A percentile compares a stretch with the other conserved stretches of the same genome.
Conservation (phyloP, 495 filamentous ascomycete species). For the Lindgomyces ingoldianus region DNA sequence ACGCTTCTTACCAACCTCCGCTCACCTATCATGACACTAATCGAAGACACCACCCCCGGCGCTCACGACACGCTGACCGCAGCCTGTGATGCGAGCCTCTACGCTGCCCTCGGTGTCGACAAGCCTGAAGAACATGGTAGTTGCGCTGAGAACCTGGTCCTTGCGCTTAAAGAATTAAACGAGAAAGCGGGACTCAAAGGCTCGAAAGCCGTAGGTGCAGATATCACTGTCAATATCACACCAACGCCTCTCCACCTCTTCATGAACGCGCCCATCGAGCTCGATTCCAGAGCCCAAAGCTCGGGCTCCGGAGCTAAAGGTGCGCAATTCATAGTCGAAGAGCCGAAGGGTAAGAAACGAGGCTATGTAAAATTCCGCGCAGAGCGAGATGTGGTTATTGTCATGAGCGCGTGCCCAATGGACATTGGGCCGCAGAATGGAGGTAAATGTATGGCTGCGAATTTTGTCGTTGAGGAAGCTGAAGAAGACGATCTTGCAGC, state of each 20-base stretch:
- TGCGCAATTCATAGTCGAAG: conserved; percentile 36
- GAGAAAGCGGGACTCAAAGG: conserved; percentile 46
- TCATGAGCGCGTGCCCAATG: conserved; percentile 49
- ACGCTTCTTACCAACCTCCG: conserved; percentile 45
- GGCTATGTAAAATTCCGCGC: conserved; percentile 46
- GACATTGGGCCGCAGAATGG: conserved; percentile 44
- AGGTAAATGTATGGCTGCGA: conserved; percentile 43
- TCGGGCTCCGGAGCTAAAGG: conserved; percentile 34
- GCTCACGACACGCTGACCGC: conserved; percentile 48
- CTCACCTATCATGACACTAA: conserved; percentile 43
- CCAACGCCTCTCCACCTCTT: conserved; percentile 49
- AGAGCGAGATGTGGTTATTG: conserved; percentile 46
- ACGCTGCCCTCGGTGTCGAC: conserved; percentile 42
- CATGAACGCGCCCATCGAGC: conserved; percentile 44
- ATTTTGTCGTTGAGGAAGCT: conserved; percentile 42
- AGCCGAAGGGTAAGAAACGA: conserved; percentile 42
- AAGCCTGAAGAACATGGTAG: conserved; percentile 43
- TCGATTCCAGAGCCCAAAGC: background rate
- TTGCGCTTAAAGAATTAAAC: conserved; percentile 48
- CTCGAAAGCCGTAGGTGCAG: conserved; percentile 42
- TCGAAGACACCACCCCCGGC: conserved; percentile 46
- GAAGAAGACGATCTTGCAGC: conserved; percentile 20
- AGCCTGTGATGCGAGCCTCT: conserved; percentile 45
- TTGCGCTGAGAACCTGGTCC: conserved; percentile 48
- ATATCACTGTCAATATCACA: conserved; percentile 40